These are phyloP conservation scores for Cercospora sp. DNA, from an alignment of 2,329 filamentous ascomycete genomes.

Conservation along the genomic window DNA sequence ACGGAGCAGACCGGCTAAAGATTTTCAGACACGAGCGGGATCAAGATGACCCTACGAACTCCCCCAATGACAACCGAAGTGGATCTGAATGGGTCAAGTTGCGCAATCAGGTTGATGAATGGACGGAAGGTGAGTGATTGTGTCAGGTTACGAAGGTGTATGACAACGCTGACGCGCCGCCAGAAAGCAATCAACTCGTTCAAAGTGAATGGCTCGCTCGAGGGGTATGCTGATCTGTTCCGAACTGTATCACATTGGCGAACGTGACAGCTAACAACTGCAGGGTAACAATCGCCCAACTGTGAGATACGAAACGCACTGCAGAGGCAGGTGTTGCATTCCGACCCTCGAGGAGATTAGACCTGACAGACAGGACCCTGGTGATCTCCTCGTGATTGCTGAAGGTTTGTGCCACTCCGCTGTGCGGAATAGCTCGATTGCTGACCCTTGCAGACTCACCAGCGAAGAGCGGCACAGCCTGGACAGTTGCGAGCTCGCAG, in stretches of 20 bases:
- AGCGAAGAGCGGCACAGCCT: background rate
- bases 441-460: constrained; percentile 2
- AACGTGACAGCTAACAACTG: background rate
- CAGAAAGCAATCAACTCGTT: constrained; percentile 19
- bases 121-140: constrained; percentile 19
- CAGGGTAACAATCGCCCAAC: constrained; percentile 21
- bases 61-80: background rate
- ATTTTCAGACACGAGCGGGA: constrained; percentile 27
- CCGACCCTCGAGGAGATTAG: constrained; percentile 24
- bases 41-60: constrained; percentile 16
- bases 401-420: constrained; percentile 7
- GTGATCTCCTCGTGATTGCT: constrained; percentile 11
- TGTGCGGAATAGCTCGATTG: background rate
- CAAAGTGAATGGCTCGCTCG: constrained; percentile 25
- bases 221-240: constrained; percentile 9
- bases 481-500: constrained; percentile 3
- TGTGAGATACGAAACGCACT: constrained; percentile 22
- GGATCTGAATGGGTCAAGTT: constrained; percentile 22
- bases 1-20: constrained; percentile 18
- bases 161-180: background rate
- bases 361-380: constrained; percentile 19
- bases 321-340: constrained; percentile 23
- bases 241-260: background rate
- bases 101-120: constrained; percentile 21
- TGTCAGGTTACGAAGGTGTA: background rate